phyloP scores from a whole-genome alignment of 371 early-diverging fungal species.

The Coemansia sp. region DNA sequence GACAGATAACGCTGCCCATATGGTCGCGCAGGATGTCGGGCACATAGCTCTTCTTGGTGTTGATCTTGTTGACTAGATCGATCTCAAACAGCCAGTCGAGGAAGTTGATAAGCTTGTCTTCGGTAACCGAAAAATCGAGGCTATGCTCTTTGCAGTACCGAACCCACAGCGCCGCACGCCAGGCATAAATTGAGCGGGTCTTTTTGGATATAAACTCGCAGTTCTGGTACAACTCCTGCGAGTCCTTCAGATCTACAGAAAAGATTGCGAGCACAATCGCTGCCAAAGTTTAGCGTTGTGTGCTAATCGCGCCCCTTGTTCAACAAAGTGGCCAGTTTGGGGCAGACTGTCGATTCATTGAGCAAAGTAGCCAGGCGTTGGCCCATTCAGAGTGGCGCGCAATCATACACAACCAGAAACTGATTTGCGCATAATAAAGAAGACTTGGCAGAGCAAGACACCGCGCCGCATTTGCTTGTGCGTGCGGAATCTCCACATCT shows the following conservation, averaged over 20 bases:
- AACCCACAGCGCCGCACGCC: slow-evolving; percentile 48
- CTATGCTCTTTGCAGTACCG: slow-evolving; percentile 45
- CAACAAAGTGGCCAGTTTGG: background rate
- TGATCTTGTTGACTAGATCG: slow-evolving; percentile 48
- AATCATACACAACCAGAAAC: background rate
- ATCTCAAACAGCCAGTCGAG: slow-evolving; percentile 50
- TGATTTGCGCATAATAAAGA: background rate
- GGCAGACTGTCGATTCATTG: background rate
- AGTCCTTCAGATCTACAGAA: slow-evolving; percentile 43
- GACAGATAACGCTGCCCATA: slow-evolving; percentile 48
- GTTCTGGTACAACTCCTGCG: slow-evolving; percentile 44
- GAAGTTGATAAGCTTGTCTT: slow-evolving; percentile 41
- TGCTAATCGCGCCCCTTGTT: background rate
- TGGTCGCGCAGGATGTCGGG: slow-evolving; percentile 50
- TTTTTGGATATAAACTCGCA: slow-evolving; percentile 50
- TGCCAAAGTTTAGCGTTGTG: background rate
- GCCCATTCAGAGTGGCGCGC: background rate
- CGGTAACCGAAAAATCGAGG: slow-evolving; percentile 35
- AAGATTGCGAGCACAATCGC: background rate
- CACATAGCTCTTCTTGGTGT: slow-evolving; percentile 49
- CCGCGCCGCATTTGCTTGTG: slow-evolving; percentile 7
- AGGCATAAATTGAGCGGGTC: slow-evolving; percentile 49
- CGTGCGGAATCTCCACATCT: slow-evolving; percentile 1
- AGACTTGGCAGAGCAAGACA: background rate
- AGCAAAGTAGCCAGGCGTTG: background rate